Evolutionary conservation across 2,329 filamentous ascomycete genomes (phyloP), one percentile per base, ranked within the genome.

Genomic region (Xylariomycetidae sp.): DNA sequence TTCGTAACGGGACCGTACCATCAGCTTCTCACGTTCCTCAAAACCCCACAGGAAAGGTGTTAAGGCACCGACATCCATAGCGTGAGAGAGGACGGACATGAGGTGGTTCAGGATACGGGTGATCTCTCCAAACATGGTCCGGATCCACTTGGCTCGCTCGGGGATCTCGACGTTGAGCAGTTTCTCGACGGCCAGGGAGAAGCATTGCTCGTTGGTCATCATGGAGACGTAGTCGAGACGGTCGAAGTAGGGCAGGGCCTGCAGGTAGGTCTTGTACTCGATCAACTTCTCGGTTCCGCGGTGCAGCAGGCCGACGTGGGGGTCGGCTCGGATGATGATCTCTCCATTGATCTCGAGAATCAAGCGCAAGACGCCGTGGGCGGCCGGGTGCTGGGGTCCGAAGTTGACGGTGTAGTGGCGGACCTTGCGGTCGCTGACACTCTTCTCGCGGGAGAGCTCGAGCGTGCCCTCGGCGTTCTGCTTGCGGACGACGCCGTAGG

Each of bases 161-260:
- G 92, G 92, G 44, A 98, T 85, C 61, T 98, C 93, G 47, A 98
- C 73, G 64, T 98, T 98, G 54, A 98, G 72, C 40, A 98, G 75
- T 74, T 98, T 98, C 76, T 98, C 92, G 35, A 96, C 90, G 14
- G 88, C 92, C 47, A 98, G 75, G 23, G 88, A 79, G 65, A 87
- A 98, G 59, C 88, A 95, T 68, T 98, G 92, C 74, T 98, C 92
- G 65, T 98, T 98, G 56, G 92, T 98, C 92, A 98, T 98, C 93
- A 98, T 98, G 55, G 88, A 95, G 51, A 95, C 89, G 64, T 98
- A 98, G 67, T 98, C 92, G 62, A 98, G 74, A 52, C 92, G 87
- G 68, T 98, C 92, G 61, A 98, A 98, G 72, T 98, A 98, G 36
- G 92, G 92, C 58, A 98, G 72, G 37, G 92, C 92, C 72, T 98